Conservation (phyloP, 1,284 basidiomycete species). For the Cryptococcus neoformans region DNA sequence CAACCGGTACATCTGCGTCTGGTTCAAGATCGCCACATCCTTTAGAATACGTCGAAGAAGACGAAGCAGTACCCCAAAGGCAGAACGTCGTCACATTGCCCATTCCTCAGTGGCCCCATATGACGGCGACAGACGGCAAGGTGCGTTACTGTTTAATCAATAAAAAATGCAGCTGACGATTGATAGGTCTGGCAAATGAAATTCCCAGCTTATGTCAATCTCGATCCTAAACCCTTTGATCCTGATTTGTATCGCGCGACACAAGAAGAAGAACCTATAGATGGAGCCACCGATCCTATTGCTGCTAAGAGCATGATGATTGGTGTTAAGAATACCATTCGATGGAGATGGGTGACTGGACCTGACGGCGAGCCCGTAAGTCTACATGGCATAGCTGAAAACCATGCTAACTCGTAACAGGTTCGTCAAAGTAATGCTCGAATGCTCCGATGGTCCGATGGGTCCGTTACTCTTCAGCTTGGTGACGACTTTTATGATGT, state of each 20-base stretch:
- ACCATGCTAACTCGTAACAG: not conserved
- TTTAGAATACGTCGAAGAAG: constrained; percentile 46
- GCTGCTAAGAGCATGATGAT: constrained; percentile 45
- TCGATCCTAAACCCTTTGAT: constrained; percentile 44
- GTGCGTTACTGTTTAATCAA: constrained; percentile 24
- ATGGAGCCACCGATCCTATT: constrained; percentile 19
- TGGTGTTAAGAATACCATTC: constrained; percentile 44
- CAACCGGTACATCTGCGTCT: constrained; percentile 11
- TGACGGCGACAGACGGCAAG: constrained; percentile 43
- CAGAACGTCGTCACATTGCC: constrained; percentile 32
- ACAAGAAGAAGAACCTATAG: constrained; percentile 21
- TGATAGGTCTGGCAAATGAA: constrained; percentile 40
- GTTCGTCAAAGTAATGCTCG: constrained; percentile 26
- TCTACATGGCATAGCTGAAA: not conserved
- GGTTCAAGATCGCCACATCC: constrained; percentile 24
- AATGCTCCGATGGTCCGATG: constrained; percentile 49
- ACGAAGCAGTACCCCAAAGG: constrained; percentile 23
- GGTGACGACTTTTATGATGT: constrained; percentile 48
- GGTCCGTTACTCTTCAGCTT: constrained; percentile 44
- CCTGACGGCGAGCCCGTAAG: constrained; percentile 37
- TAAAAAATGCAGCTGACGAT: not conserved
- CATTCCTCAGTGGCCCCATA: constrained; percentile 38
- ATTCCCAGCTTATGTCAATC: constrained; percentile 43
- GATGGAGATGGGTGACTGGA: constrained; percentile 46
- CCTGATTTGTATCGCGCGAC: constrained; percentile 37